Evolutionary conservation across 139 green algal species (phyloP).

Genomic region (Chlorella vulgaris): DNA sequence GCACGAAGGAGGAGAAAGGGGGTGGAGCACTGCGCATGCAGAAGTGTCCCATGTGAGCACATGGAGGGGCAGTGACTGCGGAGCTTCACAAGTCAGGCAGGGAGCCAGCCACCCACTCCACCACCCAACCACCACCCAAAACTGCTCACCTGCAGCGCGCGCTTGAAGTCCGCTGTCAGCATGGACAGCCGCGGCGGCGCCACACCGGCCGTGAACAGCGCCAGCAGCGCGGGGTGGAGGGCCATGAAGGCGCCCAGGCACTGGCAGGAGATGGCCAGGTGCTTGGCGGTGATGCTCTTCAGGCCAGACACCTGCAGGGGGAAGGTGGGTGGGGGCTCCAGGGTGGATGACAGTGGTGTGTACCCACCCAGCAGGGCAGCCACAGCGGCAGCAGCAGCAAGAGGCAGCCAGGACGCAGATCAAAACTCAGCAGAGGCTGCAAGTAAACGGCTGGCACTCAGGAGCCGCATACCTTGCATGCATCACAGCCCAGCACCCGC

Average conservation of each 20-base stretch:
- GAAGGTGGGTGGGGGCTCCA: neutral
- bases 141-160: conserved; percentile 64
- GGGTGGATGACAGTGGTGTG: neutral
- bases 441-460: no score
- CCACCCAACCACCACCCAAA: no score
- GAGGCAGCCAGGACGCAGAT: no score
- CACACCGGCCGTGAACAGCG: conserved; percentile 54
- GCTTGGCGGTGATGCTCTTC: conserved; percentile 93
- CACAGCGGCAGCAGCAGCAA: no score
- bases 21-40: no score
- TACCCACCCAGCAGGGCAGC: neutral
- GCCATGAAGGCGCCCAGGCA: conserved; percentile 54
- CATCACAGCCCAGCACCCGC: neutral
- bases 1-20: no score
- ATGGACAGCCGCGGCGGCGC: conserved; percentile 54
- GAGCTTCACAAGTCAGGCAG: neutral
- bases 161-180: conserved; percentile 81
- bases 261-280: conserved; percentile 80
- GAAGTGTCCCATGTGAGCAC: no score
- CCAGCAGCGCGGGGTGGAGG: conserved; percentile 59
- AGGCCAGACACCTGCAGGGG: conserved; percentile 71
- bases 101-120: no score
- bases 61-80: neutral
- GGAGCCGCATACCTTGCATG: no score
- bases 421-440: no score